Base-by-base conservation (phyloP, 2,329 filamentous ascomycete genomes). In the Mariannaea sp. region DNA sequence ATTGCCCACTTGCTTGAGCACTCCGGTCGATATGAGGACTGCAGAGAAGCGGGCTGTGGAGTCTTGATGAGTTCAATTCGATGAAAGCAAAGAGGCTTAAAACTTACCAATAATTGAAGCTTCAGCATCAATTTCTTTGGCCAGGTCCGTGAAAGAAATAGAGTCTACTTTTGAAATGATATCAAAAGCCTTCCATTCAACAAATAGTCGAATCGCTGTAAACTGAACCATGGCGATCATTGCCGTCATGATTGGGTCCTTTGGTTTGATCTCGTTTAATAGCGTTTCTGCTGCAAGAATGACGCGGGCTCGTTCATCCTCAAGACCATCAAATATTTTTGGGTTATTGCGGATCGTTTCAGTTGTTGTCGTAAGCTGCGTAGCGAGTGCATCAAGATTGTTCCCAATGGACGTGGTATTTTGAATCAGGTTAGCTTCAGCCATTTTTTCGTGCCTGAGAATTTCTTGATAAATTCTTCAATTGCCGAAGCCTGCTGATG, bases 121-220 rank as follows among this genome's bases (percentile, higher is more conserved):
- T n/a, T 52, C 49, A 10, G 49, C 41, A 10, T 30, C 17, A 14
- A 52, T 16, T 10, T 52, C 41, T 1, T 10, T 6, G 1, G 49
- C 42, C 7, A 52, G 20, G 2, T 41, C 7, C 3, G 17, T 5
- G 13, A 46, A 52, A 7, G 36, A 46, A 10, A 52, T 46, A 0
- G 42, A 26, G 3, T 41, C 36, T 2, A n/a, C 19, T 14, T 14
- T 8, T 6, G 27, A 35, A 4, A 52, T 46, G 6, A 36, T 41
- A 14, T 52, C 35, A 8, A 52, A 52, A 14, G 39, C 49, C 3
- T 41, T 41, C 49, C 49, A 52, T 5, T 52, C 44, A 17, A 52
- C 39, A 14, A 52, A 46, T 1, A 52, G 20, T 35, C 49, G 49
- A 1, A 52, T n/a, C 12, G 49, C 35, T 4, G 49, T 30, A 14